Evolutionary conservation across 352 stramenopile genomes (phyloP).

Genomic region (Saprolegnia parasitica): DNA sequence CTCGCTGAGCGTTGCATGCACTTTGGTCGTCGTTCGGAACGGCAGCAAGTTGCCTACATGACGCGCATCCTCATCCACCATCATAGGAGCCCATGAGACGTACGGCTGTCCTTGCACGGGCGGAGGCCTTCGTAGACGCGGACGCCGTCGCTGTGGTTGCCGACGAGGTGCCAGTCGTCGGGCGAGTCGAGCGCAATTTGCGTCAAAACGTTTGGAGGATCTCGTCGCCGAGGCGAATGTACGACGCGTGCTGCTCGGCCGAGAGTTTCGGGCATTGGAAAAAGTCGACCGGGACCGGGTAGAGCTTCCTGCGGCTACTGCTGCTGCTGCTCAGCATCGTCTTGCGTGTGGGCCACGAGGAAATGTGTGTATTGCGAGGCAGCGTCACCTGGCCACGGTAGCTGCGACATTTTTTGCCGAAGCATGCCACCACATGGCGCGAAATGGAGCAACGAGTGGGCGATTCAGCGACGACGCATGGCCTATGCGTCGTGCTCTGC

Average conservation of each 20-base stretch:
- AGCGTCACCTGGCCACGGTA: too few relatives aligned
- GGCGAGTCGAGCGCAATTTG: background rate
- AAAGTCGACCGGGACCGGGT: constrained; percentile 7
- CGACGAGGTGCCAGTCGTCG: background rate
- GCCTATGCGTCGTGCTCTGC: too few relatives aligned
- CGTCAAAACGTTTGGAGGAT: constrained; percentile 7
- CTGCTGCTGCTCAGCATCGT: too few relatives aligned
- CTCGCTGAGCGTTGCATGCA: constrained; percentile 20
- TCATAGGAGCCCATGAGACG: background rate
- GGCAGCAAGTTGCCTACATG: constrained; percentile 10
- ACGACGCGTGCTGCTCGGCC: background rate
- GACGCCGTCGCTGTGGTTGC: background rate
- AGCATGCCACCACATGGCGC: too few relatives aligned
- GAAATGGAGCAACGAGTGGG: too few relatives aligned
- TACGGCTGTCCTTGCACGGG: background rate
- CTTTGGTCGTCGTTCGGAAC: background rate
- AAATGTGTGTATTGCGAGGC: too few relatives aligned
- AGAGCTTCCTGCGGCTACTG: background rate
- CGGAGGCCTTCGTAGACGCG: constrained; percentile 14
- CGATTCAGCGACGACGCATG: too few relatives aligned
- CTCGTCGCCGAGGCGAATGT: background rate
- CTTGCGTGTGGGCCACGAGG: too few relatives aligned
- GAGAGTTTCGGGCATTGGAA: constrained; percentile 16
- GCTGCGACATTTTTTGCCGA: too few relatives aligned
- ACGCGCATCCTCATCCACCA: too few relatives aligned